phyloP scores from a whole-genome alignment of 768 basidiomycete genomes.

The Mycena rebaudengoi region DNA sequence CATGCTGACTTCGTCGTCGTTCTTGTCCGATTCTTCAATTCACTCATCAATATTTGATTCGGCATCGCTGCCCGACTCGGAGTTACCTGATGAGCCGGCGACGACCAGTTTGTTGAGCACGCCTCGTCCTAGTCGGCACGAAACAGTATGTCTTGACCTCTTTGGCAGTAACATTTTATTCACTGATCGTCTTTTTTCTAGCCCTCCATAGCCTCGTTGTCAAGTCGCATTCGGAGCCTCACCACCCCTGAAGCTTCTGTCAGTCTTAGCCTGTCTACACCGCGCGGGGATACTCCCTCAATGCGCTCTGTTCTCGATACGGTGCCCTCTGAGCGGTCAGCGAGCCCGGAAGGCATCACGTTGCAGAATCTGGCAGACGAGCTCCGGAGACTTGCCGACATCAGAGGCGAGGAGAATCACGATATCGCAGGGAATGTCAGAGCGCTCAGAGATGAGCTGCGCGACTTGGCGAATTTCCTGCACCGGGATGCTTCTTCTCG shows the following conservation, averaged over 20 bases:
- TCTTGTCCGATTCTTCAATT: slow-evolving; percentile 17
- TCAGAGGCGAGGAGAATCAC: slow-evolving; percentile 68
- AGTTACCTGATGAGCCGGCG: slow-evolving; percentile 2
- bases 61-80: slow-evolving; percentile 1
- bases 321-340: slow-evolving; percentile 50
- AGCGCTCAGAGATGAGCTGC: slow-evolving; percentile 74
- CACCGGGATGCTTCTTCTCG: slow-evolving; percentile 50
- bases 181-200: slow-evolving; percentile 25
- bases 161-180: background rate
- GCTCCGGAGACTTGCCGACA: slow-evolving; percentile 60
- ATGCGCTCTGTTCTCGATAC: slow-evolving; percentile 56
- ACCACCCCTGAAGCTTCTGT: slow-evolving; percentile 52
- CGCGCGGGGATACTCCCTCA: slow-evolving; percentile 56
- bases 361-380: slow-evolving; percentile 64
- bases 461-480: slow-evolving; percentile 66
- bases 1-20: slow-evolving; percentile 21
- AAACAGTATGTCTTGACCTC: slow-evolving; percentile 33
- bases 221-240: slow-evolving; percentile 38
- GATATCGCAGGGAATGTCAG: slow-evolving; percentile 74
- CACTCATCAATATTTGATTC: background rate
- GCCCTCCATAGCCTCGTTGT: slow-evolving; percentile 41
- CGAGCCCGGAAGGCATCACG: slow-evolving; percentile 61
- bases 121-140: slow-evolving; percentile 30
- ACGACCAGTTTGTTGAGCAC: slow-evolving; percentile 26
- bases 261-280: slow-evolving; percentile 51